These are phyloP conservation scores for Zangia roseola DNA, from an alignment of 768 basidiomycete genomes.

Conservation along the genomic window DNA sequence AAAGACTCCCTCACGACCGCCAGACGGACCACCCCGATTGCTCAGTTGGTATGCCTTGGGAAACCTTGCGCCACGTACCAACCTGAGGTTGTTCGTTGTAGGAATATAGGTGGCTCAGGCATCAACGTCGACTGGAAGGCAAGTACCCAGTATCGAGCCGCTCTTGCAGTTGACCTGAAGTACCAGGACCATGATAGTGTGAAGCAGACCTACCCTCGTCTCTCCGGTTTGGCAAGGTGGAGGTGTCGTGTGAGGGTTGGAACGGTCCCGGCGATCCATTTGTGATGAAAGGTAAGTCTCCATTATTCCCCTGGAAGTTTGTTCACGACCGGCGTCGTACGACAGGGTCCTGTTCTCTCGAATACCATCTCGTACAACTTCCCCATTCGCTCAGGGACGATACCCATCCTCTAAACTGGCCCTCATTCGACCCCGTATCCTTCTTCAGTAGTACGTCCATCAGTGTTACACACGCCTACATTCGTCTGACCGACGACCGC, in stretches of 20 bases:
- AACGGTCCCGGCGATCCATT: slow-evolving; percentile 75
- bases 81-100: slow-evolving; percentile 85
- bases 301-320: not conserved
- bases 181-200: slow-evolving; percentile 50
- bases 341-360: slow-evolving; percentile 81
- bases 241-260: slow-evolving; percentile 93
- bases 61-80: slow-evolving; percentile 72
- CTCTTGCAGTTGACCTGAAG: slow-evolving; percentile 8
- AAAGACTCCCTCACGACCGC: slow-evolving; percentile 61
- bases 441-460: slow-evolving; percentile 24
- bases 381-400: slow-evolving; percentile 38
- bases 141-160: slow-evolving; percentile 21
- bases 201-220: slow-evolving; percentile 85
- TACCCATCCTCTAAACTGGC: slow-evolving; percentile 6
- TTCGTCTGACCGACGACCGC: not conserved
- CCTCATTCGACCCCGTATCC: slow-evolving; percentile 6
- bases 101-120: slow-evolving; percentile 73
- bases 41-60: slow-evolving; percentile 81
- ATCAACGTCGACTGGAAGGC: slow-evolving; percentile 92
- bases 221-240: slow-evolving; percentile 79
- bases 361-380: slow-evolving; percentile 77
- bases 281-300: slow-evolving; percentile 72
- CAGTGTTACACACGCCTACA: not conserved
- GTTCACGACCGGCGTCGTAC: slow-evolving; percentile 1
- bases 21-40: slow-evolving; percentile 64